phyloP scores from a whole-genome alignment of 2,329 filamentous ascomycete species.

The Periconia digitata region DNA sequence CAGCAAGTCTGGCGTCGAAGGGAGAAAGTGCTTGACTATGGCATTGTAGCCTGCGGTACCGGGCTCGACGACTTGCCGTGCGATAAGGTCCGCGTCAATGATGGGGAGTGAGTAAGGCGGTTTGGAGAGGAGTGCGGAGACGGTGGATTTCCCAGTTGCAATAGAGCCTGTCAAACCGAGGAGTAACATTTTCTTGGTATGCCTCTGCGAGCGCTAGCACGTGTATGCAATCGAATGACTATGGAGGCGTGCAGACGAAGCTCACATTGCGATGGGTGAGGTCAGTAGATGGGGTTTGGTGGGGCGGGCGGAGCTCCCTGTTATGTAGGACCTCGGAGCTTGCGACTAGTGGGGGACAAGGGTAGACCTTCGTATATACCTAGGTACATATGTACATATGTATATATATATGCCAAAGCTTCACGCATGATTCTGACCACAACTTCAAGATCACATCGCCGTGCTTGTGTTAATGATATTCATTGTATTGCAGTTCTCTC shows the following conservation, averaged over 20 bases:
- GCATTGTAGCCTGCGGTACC: constrained; percentile 80
- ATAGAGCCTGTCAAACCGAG: constrained; percentile 97
- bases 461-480: too few relatives aligned
- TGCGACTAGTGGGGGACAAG: constrained; percentile 8
- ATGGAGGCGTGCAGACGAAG: background rate
- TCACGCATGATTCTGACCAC: too few relatives aligned
- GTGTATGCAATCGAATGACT: background rate
- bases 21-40: constrained; percentile 79
- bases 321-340: constrained; percentile 18
- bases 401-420: too few relatives aligned
- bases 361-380: too few relatives aligned
- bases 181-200: constrained; percentile 77
- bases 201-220: background rate
- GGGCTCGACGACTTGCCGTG: constrained; percentile 91
- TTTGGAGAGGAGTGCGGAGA: constrained; percentile 77
- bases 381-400: too few relatives aligned
- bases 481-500: too few relatives aligned
- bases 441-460: too few relatives aligned
- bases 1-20: constrained; percentile 83
- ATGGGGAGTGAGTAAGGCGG: constrained; percentile 85
- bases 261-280: constrained; percentile 11
- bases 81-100: constrained; percentile 90
- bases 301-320: constrained; percentile 12
- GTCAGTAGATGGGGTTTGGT: constrained; percentile 3
- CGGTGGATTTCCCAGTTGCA: constrained; percentile 96